Evolutionary conservation across 2,329 filamentous ascomycete genomes (phyloP).

Genomic region (Clonostachys chloroleuca): DNA sequence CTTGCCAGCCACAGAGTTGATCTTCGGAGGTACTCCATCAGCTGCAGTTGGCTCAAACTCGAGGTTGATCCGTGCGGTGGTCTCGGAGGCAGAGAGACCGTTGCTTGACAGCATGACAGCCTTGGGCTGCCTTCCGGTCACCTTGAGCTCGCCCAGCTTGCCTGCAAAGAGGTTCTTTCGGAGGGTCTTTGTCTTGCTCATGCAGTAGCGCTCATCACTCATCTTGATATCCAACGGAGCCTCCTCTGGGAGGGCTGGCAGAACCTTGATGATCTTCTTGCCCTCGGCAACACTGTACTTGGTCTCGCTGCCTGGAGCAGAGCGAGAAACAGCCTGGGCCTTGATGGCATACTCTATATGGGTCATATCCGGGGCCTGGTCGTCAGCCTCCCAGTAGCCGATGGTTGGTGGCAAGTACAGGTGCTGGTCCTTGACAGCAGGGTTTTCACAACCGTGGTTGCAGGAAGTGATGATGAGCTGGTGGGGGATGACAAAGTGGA

Average conservation of each 20-base stretch:
- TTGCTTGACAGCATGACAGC: constrained; percentile 47
- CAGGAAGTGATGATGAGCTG: constrained; percentile 54
- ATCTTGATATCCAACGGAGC: constrained; percentile 44
- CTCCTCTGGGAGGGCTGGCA: constrained; percentile 43
- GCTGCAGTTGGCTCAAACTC: constrained; percentile 38
- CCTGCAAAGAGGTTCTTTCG: constrained; percentile 47
- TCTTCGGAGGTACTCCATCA: constrained; percentile 38
- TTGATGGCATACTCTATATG: constrained; percentile 48
- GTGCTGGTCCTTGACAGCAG: constrained; percentile 46
- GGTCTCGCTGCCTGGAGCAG: constrained; percentile 8
- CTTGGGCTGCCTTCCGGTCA: constrained; percentile 36
- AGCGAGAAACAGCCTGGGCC: constrained; percentile 30
- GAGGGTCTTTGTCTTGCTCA: constrained; percentile 46
- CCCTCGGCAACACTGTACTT: constrained; percentile 31
- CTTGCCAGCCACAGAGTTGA: constrained; percentile 45
- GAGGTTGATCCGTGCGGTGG: constrained; percentile 38
- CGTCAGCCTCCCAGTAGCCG: constrained; percentile 47
- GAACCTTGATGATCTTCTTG: constrained; percentile 42
- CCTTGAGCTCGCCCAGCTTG: constrained; percentile 45
- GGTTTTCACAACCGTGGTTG: constrained; percentile 39
- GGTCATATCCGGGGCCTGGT: constrained; percentile 50
- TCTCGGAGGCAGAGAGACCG: constrained; percentile 33
- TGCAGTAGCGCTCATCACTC: constrained; percentile 42
- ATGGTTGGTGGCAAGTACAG: constrained; percentile 48
- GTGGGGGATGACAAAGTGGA: constrained; percentile 55